Evolutionary conservation across 73 alveolate genomes (phyloP).

Genomic region (Blepharisma japonicum): DNA sequence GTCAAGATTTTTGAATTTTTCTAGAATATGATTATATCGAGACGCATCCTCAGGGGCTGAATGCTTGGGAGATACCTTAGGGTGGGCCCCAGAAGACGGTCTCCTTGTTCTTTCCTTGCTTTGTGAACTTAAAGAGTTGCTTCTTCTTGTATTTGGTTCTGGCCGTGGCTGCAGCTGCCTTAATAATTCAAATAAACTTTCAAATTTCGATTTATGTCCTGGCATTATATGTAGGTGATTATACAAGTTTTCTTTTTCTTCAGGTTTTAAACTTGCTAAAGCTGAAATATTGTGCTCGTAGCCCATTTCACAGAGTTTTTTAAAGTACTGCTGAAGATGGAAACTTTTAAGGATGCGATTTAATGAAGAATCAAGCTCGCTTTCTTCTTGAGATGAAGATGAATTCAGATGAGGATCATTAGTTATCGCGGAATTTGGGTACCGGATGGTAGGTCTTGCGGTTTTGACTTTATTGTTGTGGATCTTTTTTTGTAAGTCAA

Average conservation of each 20-base stretch:
- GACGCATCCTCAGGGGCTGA: too few relatives aligned
- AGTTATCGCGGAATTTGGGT: slow-evolving; percentile 20
- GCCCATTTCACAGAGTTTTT: slow-evolving; percentile 26
- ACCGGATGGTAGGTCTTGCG: slow-evolving; percentile 22
- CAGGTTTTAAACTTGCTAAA: not conserved
- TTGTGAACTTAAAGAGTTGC: not conserved
- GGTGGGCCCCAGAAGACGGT: not conserved
- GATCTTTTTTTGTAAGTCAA: slow-evolving; percentile 2
- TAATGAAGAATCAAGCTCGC: slow-evolving; percentile 11
- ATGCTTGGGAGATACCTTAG: too few relatives aligned
- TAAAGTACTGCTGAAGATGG: slow-evolving; percentile 17
- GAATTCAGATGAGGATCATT: slow-evolving; percentile 1
- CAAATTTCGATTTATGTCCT: slow-evolving; percentile 22
- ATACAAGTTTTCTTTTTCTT: not conserved
- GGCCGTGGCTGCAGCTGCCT: not conserved
- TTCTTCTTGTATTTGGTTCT: not conserved
- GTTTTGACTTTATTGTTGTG: slow-evolving; percentile 28
- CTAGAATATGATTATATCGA: too few relatives aligned
- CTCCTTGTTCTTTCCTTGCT: not conserved
- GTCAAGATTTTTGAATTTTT: too few relatives aligned
- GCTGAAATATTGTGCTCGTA: not conserved
- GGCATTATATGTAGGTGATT: slow-evolving; percentile 10
- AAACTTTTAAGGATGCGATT: not conserved
- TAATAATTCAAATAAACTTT: not conserved
- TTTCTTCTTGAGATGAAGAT: not conserved